phyloP scores from a whole-genome alignment of 495 filamentous ascomycete genomes.

The Hapsidospora chrysogenum region DNA sequence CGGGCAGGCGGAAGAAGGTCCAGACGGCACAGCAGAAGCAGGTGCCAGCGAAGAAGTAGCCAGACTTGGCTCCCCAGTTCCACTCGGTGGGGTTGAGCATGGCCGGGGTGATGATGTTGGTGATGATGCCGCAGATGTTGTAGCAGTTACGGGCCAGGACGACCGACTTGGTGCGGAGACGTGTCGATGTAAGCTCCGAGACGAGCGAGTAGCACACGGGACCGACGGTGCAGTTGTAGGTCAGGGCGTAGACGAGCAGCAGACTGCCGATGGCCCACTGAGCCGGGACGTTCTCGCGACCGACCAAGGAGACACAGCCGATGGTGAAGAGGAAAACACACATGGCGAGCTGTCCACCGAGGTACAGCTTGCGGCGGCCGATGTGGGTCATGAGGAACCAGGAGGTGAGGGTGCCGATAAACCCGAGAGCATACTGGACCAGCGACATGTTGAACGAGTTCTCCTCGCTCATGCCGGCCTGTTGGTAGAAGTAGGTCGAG shows the following conservation, averaged over 20 bases:
- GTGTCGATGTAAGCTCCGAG: conserved; percentile 33
- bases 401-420: not conserved
- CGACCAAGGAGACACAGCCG: not conserved
- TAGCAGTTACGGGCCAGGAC: conserved; percentile 35
- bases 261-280: conserved; percentile 3
- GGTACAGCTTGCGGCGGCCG: conserved; percentile 1
- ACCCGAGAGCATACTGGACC: conserved; percentile 1
- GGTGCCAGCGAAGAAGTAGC: conserved; percentile 36
- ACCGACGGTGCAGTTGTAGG: conserved; percentile 38
- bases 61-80: conserved; percentile 29
- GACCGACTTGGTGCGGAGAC: conserved; percentile 36
- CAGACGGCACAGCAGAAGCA: conserved; percentile 22
- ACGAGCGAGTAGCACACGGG: conserved; percentile 39
- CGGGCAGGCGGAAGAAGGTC: conserved; percentile 18
- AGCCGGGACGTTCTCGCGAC: conserved; percentile 17
- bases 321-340: not conserved
- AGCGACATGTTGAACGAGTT: conserved; percentile 23
- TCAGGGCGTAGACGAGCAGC: conserved; percentile 30
- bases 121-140: conserved; percentile 19
- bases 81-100: conserved; percentile 33
- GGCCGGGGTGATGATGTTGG: conserved; percentile 25
- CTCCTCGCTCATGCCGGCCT: conserved; percentile 41
- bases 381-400: conserved; percentile 1
- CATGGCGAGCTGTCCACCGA: not conserved
- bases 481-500: conserved; percentile 50